Evolutionary conservation across 768 basidiomycete genomes (phyloP), one percentile per base, ranked within the genome.

Genomic region (Mycena capillaripes): DNA sequence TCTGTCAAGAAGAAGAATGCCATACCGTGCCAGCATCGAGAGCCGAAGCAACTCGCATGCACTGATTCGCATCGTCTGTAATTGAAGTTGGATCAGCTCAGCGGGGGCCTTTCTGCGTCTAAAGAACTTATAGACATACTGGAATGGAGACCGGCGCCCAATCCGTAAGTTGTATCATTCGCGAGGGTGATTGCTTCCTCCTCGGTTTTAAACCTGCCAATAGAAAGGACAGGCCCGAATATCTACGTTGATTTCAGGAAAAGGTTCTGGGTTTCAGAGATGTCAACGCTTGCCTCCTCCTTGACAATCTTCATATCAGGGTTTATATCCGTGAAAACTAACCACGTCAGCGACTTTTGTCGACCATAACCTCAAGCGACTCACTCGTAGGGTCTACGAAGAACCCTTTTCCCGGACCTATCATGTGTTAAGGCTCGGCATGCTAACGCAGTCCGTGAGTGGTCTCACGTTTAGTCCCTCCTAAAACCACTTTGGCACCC

Each of bases 121-220:
- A 17, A 55, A 69, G 48, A 27, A 44, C 14, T 32, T 53, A 59
- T 63, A 36, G 48, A 83, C 90, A 73, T 80, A 94, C 94, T 93
- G 44, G 91, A 97, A 82, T 97, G 96, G 59, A 98, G 85, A 11
- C 95, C 97, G 17, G 97, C 96, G 11, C 95, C 97, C 40, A 99
- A 88, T 40, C 97, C 97, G 81, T 97, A 98, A 58, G 86, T 89
- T 8, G 96, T 95, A 78, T 93, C 90, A 82, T 98, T 98, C 38
- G 97, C 56, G 42, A 96, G 82, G 48, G 84, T 78, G 75, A 98
- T 90, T 4, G 91, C 96, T 79, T 98, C 95, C 44, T 93, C 92
- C 81, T 98, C 97, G 9, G 93, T 92, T 75, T 89, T 90, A 84
- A 98, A 98, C 75, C 86, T 90, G 50, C 92, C 92, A 50, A 98